Percentiles rank a stretch among this genome's conserved stretches.
Evolutionary conservation across 345 rosid genomes (phyloP).

Genomic region (Rhodomyrtus tomentosa): DNA sequence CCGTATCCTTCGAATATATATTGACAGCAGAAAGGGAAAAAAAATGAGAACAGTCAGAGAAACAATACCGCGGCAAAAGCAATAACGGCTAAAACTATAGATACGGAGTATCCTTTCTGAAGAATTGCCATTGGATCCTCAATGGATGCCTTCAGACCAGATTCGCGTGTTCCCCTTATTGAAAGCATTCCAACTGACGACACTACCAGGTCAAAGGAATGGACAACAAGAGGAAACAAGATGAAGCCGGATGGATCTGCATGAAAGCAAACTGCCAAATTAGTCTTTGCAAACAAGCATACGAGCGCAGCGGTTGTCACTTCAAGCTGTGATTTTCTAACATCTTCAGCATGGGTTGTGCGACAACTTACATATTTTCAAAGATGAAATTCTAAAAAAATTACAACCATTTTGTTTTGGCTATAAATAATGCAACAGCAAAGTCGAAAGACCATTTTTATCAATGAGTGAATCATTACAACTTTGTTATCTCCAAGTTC

Average conservation of each 20-base stretch:
- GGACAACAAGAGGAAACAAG: constrained; percentile 94
- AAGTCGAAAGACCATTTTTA: not conserved
- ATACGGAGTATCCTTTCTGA: constrained; percentile 92
- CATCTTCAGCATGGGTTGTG: not conserved
- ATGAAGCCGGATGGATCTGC: constrained; percentile 99
- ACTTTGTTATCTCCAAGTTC: not conserved
- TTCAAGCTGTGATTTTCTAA: not conserved
- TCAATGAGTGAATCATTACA: not conserved
- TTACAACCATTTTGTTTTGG: not conserved
- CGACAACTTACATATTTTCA: not conserved
- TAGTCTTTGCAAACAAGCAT: not conserved
- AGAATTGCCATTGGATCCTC: constrained; percentile 98
- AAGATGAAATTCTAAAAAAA: not conserved
- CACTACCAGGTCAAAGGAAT: constrained; percentile 90
- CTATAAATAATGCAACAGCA: not conserved
- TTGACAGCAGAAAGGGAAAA: not conserved
- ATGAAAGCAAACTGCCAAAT: constrained; percentile 5
- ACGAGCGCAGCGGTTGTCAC: not conserved
- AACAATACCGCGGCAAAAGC: constrained; percentile 75
- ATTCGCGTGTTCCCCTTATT: constrained; percentile 68
- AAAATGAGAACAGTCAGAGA: constrained; percentile 1
- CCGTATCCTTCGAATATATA: not conserved
- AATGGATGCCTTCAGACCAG: constrained; percentile 55
- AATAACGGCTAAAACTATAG: constrained; percentile 78
- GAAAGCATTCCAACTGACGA: constrained; percentile 91